A percentile compares a stretch with the other conserved stretches of the same genome.
These are phyloP conservation scores for Scolecobasidium constrictum DNA, from an alignment of 2,329 filamentous ascomycete species.

Conservation along the genomic window DNA sequence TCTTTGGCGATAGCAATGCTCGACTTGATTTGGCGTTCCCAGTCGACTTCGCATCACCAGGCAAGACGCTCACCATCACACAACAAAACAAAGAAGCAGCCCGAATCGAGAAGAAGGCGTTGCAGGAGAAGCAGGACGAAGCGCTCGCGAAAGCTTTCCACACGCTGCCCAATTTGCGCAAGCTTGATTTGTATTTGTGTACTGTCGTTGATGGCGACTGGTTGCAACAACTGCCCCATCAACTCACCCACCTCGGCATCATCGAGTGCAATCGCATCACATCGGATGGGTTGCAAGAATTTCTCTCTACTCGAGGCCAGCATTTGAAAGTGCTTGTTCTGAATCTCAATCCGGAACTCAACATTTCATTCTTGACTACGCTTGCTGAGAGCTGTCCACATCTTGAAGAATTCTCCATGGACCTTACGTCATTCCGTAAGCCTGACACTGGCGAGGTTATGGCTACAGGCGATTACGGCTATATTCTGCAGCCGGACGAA, in stretches of 20 bases:
- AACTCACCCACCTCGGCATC: slow-evolving; percentile 57
- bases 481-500: slow-evolving; percentile 50
- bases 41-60: not conserved
- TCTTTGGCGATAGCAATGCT: slow-evolving; percentile 9
- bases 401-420: slow-evolving; percentile 62
- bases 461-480: slow-evolving; percentile 44
- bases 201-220: slow-evolving; percentile 58
- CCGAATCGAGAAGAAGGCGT: slow-evolving; percentile 5
- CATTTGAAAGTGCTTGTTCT: slow-evolving; percentile 58
- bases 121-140: slow-evolving; percentile 22
- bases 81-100: slow-evolving; percentile 4
- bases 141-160: slow-evolving; percentile 38
- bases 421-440: slow-evolving; percentile 66
- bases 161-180: slow-evolving; percentile 52
- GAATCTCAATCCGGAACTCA: slow-evolving; percentile 69
- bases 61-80: slow-evolving; percentile 5
- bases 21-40: not conserved
- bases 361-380: slow-evolving; percentile 59
- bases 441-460: slow-evolving; percentile 38
- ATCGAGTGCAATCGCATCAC: slow-evolving; percentile 69
- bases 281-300: slow-evolving; percentile 53
- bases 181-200: slow-evolving; percentile 65
- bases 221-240: slow-evolving; percentile 56
- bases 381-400: slow-evolving; percentile 58
- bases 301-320: slow-evolving; percentile 55